These are phyloP conservation scores for Viola pubescens DNA, from an alignment of 441 rosid species.

Conservation along the genomic window DNA sequence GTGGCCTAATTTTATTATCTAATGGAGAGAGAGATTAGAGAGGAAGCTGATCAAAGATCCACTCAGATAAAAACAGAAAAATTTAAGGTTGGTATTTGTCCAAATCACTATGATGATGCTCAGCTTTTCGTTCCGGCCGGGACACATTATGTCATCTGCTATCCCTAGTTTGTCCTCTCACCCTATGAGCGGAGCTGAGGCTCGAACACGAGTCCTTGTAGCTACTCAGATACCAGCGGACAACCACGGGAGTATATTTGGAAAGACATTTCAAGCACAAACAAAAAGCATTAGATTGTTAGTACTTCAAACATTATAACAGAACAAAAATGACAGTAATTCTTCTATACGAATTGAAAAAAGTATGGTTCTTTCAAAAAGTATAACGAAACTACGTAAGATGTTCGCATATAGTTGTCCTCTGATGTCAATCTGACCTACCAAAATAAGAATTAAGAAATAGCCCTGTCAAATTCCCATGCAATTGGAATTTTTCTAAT, in stretches of 20 bases:
- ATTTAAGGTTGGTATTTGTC: neutral
- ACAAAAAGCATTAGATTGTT: too few relatives aligned
- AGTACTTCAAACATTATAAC: too few relatives aligned
- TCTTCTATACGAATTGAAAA: too few relatives aligned
- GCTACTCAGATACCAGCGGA: too few relatives aligned
- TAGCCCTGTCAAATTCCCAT: conserved; percentile 7
- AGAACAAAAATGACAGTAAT: too few relatives aligned
- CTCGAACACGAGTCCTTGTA: too few relatives aligned
- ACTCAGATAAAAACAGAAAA: conserved; percentile 18
- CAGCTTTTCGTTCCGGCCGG: conserved; percentile 13
- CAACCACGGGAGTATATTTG: too few relatives aligned
- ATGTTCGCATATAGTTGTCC: too few relatives aligned
- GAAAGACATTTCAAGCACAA: too few relatives aligned
- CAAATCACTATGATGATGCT: conserved; percentile 9
- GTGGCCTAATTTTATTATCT: conserved; percentile 36
- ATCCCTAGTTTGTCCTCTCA: neutral
- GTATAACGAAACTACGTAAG: too few relatives aligned
- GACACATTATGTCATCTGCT: neutral
- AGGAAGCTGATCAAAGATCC: conserved; percentile 26
- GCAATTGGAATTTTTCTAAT: neutral
- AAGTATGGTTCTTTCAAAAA: too few relatives aligned
- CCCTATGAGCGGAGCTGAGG: neutral
- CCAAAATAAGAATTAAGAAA: conserved; percentile 18
- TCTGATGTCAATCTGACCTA: too few relatives aligned
- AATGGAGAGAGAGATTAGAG: conserved; percentile 11